Evolutionary conservation across 129 eudicot species (phyloP), one percentile per base, ranked within the genome.

Genomic region (Rutidosis leptorrhynchoides): DNA sequence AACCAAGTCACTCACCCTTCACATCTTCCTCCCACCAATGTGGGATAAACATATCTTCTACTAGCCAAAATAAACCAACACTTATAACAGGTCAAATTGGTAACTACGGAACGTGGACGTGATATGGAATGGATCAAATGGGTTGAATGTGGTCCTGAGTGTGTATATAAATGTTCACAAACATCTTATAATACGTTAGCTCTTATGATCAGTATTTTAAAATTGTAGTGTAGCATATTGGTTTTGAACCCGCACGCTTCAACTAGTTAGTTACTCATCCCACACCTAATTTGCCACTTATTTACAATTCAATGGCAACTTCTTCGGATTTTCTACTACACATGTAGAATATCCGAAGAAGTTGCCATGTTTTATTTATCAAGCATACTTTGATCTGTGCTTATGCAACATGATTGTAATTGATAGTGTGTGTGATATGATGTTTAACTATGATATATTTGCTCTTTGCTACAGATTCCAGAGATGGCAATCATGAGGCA

Each of bases 391-490:
- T 48, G 54, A 48, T 48, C 7, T 16, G 54, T 48, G 6, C 7
- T n/a, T 45, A 46, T 17, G 21, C 22, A 46, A n/a, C 21, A 17
- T 46, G 24, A 17, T 49, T 49, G 55, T 49, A 3, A 49, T 17
- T n/a, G 10, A 49, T 19, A 17, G 21, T 49, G 21, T 19, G 11
- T 49, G 24, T 43, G 51, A 46, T 6, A 68, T 33, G 16, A 7
- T 54, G 35, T 54, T 37, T 68, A 69, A 69, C 56, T 15, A 35
- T n/a, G 19, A 37, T 53, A 37, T 56, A 19, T 40, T 9, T 56
- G 65, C 37, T 21, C 30, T 69, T 40, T 40, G 29, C 23, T 42
- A 37, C 74, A 56, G 65, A 24, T 68, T 35, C 51, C 64, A 0
- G 17, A 56, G 55, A 55, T 17, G 33, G 24, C 19, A 35, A 23